Evolutionary conservation across 2,329 filamentous ascomycete genomes (phyloP).

Genomic region (Dothideomycetidae sp.): DNA sequence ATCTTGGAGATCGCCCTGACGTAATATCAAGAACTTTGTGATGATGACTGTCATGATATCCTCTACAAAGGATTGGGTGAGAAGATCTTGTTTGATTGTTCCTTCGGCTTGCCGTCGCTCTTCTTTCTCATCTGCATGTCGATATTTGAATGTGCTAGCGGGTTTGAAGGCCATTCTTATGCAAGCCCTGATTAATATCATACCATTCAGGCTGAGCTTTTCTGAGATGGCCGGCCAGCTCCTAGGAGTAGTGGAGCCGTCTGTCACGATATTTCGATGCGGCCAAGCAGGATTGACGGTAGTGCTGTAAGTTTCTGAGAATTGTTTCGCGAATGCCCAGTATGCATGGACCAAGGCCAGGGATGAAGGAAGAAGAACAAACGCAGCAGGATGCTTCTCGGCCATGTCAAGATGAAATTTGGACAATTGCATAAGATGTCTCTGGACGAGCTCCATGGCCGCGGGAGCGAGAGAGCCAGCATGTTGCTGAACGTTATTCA

Average conservation of each 20-base stretch:
- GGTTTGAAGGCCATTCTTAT: slow-evolving; percentile 74
- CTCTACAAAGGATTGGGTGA: slow-evolving; percentile 62
- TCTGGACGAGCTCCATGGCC: slow-evolving; percentile 48
- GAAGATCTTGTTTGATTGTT: slow-evolving; percentile 56
- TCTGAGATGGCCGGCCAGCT: slow-evolving; percentile 39
- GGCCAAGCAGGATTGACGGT: slow-evolving; percentile 18
- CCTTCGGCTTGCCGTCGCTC: slow-evolving; percentile 59
- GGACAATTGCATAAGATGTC: slow-evolving; percentile 76
- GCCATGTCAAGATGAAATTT: slow-evolving; percentile 88
- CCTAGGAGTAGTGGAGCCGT: slow-evolving; percentile 35
- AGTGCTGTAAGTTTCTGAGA: slow-evolving; percentile 59
- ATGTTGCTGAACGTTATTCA: slow-evolving; percentile 46
- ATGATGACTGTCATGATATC: slow-evolving; percentile 76
- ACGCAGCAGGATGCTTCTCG: slow-evolving; percentile 63
- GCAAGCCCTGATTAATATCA: slow-evolving; percentile 70
- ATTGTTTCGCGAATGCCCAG: slow-evolving; percentile 66
- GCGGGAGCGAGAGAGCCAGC: slow-evolving; percentile 37
- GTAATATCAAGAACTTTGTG: slow-evolving; percentile 76
- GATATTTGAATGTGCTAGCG: slow-evolving; percentile 69
- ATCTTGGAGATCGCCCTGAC: slow-evolving; percentile 67
- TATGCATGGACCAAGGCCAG: slow-evolving; percentile 66
- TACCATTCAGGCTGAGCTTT: slow-evolving; percentile 65
- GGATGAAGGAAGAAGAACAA: slow-evolving; percentile 67
- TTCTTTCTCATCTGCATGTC: slow-evolving; percentile 56
- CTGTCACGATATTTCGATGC: slow-evolving; percentile 14